Evolutionary conservation across 306 rosid species (phyloP), one percentile per base, ranked within the genome.

Genomic region (Castanea sativa): DNA sequence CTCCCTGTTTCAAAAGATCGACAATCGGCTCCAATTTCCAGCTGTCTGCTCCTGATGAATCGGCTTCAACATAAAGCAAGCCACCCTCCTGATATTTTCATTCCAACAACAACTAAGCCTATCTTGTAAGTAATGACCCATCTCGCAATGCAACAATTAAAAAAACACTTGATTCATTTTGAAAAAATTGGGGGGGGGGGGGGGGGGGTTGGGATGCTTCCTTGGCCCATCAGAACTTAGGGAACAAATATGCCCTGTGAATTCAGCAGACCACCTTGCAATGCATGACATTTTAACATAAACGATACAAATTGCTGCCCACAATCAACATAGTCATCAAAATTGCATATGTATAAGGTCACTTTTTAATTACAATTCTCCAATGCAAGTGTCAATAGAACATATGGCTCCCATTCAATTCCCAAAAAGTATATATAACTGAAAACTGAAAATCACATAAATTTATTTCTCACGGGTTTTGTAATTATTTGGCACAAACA

Each of bases 11-110:
- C 78, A 94, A 85, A 45, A 92, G 86, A 74, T 90, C 76, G 6
- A 87, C 81, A 52, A 90, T 73, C 0, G 93, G 89, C 57, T 92
- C 97, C 91, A 94, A 83, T 88, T 88, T 94, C 99, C 97, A 92
- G 76, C 81, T 75, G 38, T 94, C 97, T 20, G 81, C 88, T 55
- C 90, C 97, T 15, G 87, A 90, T 49, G 92, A 78, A 73, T 94
- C 95, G 71, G 87, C 99, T 77, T 90, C 90, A 69, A 90, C 84
- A 84, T 87, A 92, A 21, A 94, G 73, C 84, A 94, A 87, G 52
- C 83, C 90, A 83, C 64, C 97, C 61, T 91, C 99, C 99, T 94
- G 83, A 59, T 21, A 11, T 41, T 32, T 55, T 55, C 71, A 41
- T 41, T 41, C 45, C 45, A 41, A 41, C 12, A 8, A 35, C 41